Conservation (phyloP, 202 grass and related monocot genomes). For the Panicum virgatum region DNA sequence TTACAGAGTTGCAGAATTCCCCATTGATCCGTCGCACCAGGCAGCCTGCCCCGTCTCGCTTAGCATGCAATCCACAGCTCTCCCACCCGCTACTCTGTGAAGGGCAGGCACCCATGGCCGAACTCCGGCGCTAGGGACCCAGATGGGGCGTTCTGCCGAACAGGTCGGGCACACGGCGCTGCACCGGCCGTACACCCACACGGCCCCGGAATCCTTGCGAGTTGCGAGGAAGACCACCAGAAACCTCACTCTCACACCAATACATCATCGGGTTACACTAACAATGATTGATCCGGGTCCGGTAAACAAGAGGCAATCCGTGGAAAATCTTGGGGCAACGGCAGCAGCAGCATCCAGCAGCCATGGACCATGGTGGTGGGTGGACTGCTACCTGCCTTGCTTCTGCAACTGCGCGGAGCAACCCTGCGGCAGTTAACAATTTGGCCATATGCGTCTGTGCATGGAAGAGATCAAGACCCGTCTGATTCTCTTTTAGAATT, state of each 20-base stretch:
- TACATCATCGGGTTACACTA: not conserved
- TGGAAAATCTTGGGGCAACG: constrained; percentile 19
- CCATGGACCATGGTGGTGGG: too few relatives aligned
- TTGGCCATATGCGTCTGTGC: not conserved
- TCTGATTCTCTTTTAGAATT: too few relatives aligned
- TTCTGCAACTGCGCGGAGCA: not conserved
- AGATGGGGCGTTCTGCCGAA: constrained; percentile 30
- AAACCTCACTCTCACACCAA: not conserved
- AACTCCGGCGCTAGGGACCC: not conserved
- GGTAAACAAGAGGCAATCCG: constrained; percentile 1
- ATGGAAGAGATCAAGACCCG: constrained; percentile 8
- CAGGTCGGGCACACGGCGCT: constrained; percentile 15
- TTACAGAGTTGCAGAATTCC: not conserved
- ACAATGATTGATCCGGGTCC: constrained; percentile 20
- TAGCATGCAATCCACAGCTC: not conserved
- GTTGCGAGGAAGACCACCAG: not conserved
- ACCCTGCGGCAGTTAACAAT: not conserved
- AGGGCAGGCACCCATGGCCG: constrained; percentile 14
- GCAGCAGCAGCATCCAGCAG: not conserved
- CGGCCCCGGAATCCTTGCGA: not conserved
- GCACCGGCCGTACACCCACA: not conserved
- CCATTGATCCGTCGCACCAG: not conserved
- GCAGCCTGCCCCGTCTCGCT: not conserved
- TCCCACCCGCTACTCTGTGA: not conserved
- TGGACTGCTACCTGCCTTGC: not conserved